phyloP scores from a whole-genome alignment of 2,329 filamentous ascomycete genomes.

The Lojkania enalia region DNA sequence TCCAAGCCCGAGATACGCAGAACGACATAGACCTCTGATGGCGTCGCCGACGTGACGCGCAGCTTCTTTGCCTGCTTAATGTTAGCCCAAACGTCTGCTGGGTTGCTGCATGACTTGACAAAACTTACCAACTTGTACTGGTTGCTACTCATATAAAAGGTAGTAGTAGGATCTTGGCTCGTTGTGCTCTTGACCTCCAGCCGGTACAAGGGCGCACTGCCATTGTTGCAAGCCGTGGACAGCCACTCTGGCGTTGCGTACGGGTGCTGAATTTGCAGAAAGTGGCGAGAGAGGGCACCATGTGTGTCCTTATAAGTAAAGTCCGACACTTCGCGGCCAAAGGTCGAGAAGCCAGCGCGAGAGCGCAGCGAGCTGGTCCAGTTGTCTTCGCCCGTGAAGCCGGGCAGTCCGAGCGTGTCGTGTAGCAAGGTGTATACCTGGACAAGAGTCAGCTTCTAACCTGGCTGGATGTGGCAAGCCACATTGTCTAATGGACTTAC shows the following conservation, averaged over 20 bases:
- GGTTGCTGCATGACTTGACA: background rate
- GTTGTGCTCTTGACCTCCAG: conserved; percentile 12
- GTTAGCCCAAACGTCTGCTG: conserved; percentile 1
- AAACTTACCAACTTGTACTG: conserved; percentile 8
- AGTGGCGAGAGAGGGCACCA: conserved; percentile 11
- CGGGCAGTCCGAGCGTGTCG: conserved; percentile 8
- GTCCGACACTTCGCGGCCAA: conserved; percentile 9
- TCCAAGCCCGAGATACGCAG: conserved; percentile 12
- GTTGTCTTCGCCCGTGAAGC: conserved; percentile 10
- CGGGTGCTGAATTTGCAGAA: conserved; percentile 12
- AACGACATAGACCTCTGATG: conserved; percentile 12
- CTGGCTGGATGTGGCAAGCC: too few species aligned
- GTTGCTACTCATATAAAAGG: conserved; percentile 10
- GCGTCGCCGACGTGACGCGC: conserved; percentile 4
- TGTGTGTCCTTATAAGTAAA: conserved; percentile 13
- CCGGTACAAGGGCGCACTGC: conserved; percentile 8
- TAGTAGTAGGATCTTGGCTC: conserved; percentile 8
- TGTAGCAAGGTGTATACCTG: conserved; percentile 11
- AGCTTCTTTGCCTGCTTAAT: conserved; percentile 5
- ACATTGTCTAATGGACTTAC: conserved; percentile 11
- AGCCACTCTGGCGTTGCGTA: conserved; percentile 11
- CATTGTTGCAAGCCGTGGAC: conserved; percentile 5
- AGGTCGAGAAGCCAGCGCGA: conserved; percentile 11
- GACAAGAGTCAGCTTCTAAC: too few species aligned
- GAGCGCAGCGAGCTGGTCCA: conserved; percentile 14